Evolutionary conservation across 2,329 filamentous ascomycete genomes (phyloP), one percentile per base, ranked within the genome.

Genomic region (Amauroascus niger): DNA sequence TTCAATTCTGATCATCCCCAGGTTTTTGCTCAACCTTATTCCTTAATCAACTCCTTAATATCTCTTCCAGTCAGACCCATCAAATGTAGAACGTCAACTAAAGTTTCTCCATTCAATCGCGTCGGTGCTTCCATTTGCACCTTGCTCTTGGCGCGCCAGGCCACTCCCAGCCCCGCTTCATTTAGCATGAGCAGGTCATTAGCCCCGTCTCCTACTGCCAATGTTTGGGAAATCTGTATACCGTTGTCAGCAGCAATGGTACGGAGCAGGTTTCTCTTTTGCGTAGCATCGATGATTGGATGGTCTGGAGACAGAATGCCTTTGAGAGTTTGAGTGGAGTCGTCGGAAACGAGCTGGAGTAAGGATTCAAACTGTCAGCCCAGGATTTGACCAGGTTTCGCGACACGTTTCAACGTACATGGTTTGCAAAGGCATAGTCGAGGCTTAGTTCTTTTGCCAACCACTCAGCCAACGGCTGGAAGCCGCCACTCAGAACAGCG

Each of bases 401-500:
- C 53, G 55, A 37, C 22, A 39, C n/a, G 47, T 39, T 37, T 24
- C 45, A 28, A 45, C 69, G 57, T 68, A 84, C 84, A 62, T 91
- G 83, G 68, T 98, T 98, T 39, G 93, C 93, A 66, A 85, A 82
- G 0, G 88, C 89, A 65, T 95, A 83, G 69, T 97, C 87, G 54
- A 98, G 80, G 13, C 88, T 88, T 24, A 98, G 74, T 63, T 88
- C 77, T 39, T 76, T 76, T 14, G 87, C 89, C 33, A 97, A 79
- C 88, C 90, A 97, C 54, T 82, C 78, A 0, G 93, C 94, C 59
- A 97, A 73, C 0, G 91, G 90, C 59, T 87, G 81, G 71, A 98
- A 98, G 0, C 93, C 93, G 43, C 93, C 93, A 32, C 88, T 95
- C 30, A 96, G 72, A 4, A 98, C 91, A 0, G 90, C 93, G 1